Base-by-base conservation (phyloP, 371 early-diverging fungal species). In the Circinella umbellata region DNA sequence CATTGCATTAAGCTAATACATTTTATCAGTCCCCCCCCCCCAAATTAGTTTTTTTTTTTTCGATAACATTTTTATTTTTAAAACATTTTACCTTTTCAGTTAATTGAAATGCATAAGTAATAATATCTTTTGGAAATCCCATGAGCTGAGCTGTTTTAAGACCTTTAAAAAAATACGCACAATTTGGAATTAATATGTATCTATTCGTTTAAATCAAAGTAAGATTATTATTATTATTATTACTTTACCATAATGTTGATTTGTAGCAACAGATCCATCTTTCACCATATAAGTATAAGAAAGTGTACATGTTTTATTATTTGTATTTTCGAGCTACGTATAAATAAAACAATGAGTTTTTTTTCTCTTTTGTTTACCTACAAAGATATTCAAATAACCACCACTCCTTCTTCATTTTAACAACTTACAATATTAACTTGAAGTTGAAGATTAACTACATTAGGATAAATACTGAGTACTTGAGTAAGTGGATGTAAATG, bases 381-480 rank as follows among this genome's bases (percentile, higher is more conserved):
- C 9, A 9, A 9, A 42, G 0, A 42, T 11, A 9, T 42, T 42
- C 3, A 42, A 9, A 42, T 3, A 42, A 6, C 11, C 6, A 42
- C 0, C 6, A 39, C 42, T 1, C 42, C 42, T 42, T 42, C 11
- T 42, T 42, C 42, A 42, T 42, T 6, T 42, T 42, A 42, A 42
- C 11, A 36, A 42, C 36, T 59, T 27, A 51, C 73, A 65, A 85
- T 82, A 62, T 84, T 80, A 4, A 88, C 86, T 37, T 88, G 76
- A 35, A 92, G 79, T 54, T 90, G 91, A 53, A 92, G 75, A 48
- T 86, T 89, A 10, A 88, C 90, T 10, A 91, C 91, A 60, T 88
- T 92, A 11, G 90, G 88, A 70, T 89, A 90, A 1, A 77, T 74
- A 34, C 82, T 70, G 54, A 92, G 71, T 4, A 75, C 75, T 34